Conservation (phyloP, 2,329 filamentous ascomycete species). For the Orbilia oligospora region DNA sequence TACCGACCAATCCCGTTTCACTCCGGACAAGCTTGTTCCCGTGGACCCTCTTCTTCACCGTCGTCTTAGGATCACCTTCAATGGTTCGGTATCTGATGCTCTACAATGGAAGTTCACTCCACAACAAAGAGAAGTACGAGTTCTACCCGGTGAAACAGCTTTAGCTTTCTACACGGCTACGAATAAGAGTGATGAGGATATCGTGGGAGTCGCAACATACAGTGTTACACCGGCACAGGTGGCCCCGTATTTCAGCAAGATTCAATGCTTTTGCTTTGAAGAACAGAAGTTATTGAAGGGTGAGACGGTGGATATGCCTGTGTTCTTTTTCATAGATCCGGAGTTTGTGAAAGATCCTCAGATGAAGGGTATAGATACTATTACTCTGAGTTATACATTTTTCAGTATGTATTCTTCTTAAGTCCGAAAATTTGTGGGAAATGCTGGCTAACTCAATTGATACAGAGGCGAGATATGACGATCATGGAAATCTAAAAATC, state of each 20-base stretch:
- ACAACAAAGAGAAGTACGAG: conserved; percentile 95
- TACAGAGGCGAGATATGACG: conserved; percentile 85
- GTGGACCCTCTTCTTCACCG: conserved; percentile 74
- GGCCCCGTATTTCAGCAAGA: conserved; percentile 98
- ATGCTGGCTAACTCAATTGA: conserved; percentile 1
- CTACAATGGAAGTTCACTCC: conserved; percentile 97
- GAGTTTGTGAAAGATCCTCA: conserved; percentile 92
- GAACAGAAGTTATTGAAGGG: conserved; percentile 89
- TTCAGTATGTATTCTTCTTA: conserved; percentile 80
- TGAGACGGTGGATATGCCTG: conserved; percentile 99
- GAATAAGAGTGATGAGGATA: conserved; percentile 89
- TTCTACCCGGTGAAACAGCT: conserved; percentile 95
- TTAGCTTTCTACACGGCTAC: conserved; percentile 98
- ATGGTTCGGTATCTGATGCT: conserved; percentile 92
- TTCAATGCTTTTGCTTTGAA: conserved; percentile 99
- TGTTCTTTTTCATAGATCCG: conserved; percentile 99
- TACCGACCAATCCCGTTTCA: conserved; percentile 76
- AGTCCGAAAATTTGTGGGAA: not conserved
- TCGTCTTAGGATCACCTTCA: conserved; percentile 95
- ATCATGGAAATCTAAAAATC: conserved; percentile 73
- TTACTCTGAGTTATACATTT: conserved; percentile 97
- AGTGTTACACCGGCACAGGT: conserved; percentile 96
- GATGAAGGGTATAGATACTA: conserved; percentile 94
- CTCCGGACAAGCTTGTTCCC: conserved; percentile 78
- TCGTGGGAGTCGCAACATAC: conserved; percentile 98